Conservation (phyloP, 352 stramenopile genomes). For the Phytophthora colocasiae region DNA sequence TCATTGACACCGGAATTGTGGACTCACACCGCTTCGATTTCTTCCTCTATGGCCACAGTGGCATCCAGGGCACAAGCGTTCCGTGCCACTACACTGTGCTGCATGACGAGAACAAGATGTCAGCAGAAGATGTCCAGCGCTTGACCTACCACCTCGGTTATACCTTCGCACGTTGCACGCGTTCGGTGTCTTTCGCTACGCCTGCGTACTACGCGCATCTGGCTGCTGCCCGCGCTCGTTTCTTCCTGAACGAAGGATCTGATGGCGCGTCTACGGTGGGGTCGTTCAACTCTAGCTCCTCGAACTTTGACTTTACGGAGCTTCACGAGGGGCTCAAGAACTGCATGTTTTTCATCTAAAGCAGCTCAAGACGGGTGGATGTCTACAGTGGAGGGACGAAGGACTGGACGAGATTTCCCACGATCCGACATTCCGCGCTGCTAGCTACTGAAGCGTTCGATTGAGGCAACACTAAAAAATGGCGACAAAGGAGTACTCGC, state of each 20-base stretch:
- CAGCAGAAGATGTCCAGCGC: conserved; percentile 69
- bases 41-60: conserved; percentile 87
- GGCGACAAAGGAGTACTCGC: conserved; percentile 10
- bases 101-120: conserved; percentile 77
- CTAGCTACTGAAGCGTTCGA: conserved; percentile 11
- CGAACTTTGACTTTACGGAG: conserved; percentile 68
- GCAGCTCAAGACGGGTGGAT: conserved; percentile 1
- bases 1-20: conserved; percentile 86
- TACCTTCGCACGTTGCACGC: conserved; percentile 87
- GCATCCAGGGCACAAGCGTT: conserved; percentile 84
- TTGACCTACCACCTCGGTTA: conserved; percentile 83
- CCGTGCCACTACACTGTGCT: conserved; percentile 89
- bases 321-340: conserved; percentile 70
- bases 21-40: conserved; percentile 89
- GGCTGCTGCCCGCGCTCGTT: conserved; percentile 79
- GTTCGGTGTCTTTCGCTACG: conserved; percentile 86
- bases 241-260: conserved; percentile 78
- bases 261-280: conserved; percentile 64
- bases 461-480: conserved; percentile 16
- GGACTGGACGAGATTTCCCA: background rate
- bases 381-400: conserved; percentile 5
- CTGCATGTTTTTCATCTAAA: conserved; percentile 75
- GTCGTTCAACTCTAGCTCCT: conserved; percentile 64
- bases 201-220: conserved; percentile 90
- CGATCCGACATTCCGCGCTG: conserved; percentile 5